Evolutionary conservation across 2,329 filamentous ascomycete genomes (phyloP).

Genomic region (Neofusicoccum parvum): DNA sequence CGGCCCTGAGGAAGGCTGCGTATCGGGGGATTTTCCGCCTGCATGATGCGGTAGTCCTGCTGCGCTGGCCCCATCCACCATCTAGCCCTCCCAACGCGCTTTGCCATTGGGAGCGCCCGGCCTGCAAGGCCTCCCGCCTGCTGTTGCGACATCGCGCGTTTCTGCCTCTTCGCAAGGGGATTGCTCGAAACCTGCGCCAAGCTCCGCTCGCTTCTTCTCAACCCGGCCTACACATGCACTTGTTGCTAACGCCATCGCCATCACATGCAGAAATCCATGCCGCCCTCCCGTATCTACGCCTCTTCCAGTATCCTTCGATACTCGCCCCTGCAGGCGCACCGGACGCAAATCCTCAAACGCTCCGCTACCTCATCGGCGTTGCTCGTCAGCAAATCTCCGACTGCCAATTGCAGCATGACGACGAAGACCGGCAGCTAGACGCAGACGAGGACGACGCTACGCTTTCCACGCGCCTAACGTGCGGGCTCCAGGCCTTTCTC

Average conservation of each 20-base stretch:
- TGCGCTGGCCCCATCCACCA: conserved; percentile 17
- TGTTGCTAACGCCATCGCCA: conserved; percentile 1
- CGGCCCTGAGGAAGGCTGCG: conserved; percentile 1
- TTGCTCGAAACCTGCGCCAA: not conserved
- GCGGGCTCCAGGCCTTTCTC: conserved; percentile 11
- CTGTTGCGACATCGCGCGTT: not conserved
- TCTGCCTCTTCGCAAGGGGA: not conserved
- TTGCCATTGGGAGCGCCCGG: not conserved
- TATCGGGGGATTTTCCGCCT: not conserved
- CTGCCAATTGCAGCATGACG: not conserved
- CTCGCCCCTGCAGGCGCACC: conserved; percentile 8
- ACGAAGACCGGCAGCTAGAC: not conserved
- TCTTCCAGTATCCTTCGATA: not conserved
- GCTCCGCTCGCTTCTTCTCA: not conserved
- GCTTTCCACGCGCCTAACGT: conserved; percentile 1
- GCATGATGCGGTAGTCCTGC: conserved; percentile 12
- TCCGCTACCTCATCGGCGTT: conserved; percentile 8
- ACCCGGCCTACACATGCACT: not conserved
- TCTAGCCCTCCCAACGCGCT: not conserved
- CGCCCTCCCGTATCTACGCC: conserved; percentile 7
- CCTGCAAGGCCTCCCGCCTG: not conserved
- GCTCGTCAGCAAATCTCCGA: not conserved
- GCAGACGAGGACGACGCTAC: not conserved
- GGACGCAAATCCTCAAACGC: not conserved
- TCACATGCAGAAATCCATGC: conserved; percentile 18